These are phyloP conservation scores for Zygosaccharomyces pseudobailii DNA, from an alignment of 1,139 yeast genomes.

Conservation along the genomic window DNA sequence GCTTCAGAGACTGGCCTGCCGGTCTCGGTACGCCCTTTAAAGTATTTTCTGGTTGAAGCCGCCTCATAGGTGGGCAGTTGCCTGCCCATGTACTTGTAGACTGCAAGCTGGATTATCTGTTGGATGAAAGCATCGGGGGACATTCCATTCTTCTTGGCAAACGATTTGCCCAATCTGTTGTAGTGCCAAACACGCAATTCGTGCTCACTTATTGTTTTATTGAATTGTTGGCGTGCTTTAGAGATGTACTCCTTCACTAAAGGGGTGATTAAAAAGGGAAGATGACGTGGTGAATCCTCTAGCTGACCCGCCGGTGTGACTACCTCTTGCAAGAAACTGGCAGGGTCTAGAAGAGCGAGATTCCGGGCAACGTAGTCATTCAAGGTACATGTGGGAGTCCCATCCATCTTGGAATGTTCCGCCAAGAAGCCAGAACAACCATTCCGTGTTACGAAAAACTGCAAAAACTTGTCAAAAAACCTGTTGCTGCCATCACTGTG, in stretches of 20 bases:
- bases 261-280: slow-evolving; percentile 49
- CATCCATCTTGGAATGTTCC: slow-evolving; percentile 98
- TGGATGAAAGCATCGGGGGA: slow-evolving; percentile 80
- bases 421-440: slow-evolving; percentile 92
- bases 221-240: slow-evolving; percentile 53
- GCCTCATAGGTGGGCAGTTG: slow-evolving; percentile 92
- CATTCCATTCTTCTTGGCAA: slow-evolving; percentile 61
- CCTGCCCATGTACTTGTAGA: slow-evolving; percentile 75
- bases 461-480: slow-evolving; percentile 88
- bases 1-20: slow-evolving; percentile 84
- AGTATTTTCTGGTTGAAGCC: slow-evolving; percentile 87
- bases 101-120: slow-evolving; percentile 70
- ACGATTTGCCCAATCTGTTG: slow-evolving; percentile 65
- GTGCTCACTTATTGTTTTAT: slow-evolving; percentile 47
- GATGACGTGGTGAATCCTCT: slow-evolving; percentile 7
- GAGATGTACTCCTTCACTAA: slow-evolving; percentile 49
- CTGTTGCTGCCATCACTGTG: slow-evolving; percentile 92
- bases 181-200: slow-evolving; percentile 66
- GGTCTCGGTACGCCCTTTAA: slow-evolving; percentile 94
- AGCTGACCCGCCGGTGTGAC: slow-evolving; percentile 12
- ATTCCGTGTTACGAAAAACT: slow-evolving; percentile 75
- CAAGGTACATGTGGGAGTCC: slow-evolving; percentile 88
- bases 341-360: slow-evolving; percentile 44
- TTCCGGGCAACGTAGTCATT: slow-evolving; percentile 70
- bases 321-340: slow-evolving; percentile 36